Percentiles rank a stretch among this genome's conserved stretches.
Conservation (phyloP, 805 yeast genomes). For the Yarrowia yakushimensis region DNA sequence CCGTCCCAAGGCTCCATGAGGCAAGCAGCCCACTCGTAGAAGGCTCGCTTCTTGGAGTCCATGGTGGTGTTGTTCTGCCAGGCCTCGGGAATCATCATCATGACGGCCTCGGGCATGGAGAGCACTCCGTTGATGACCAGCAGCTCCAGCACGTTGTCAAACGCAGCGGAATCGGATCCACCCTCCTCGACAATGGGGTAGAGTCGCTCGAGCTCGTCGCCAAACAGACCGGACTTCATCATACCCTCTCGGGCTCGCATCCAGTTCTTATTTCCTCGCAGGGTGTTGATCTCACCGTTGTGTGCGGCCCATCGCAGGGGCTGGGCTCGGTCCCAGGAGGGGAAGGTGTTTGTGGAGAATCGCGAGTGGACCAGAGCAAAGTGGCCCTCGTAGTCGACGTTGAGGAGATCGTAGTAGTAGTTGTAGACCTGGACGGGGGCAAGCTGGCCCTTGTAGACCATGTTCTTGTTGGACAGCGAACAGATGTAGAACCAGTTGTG, state of each 20-base stretch:
- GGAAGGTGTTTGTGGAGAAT: conserved; percentile 96
- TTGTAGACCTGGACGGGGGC: conserved; percentile 95
- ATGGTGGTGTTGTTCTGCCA: conserved; percentile 85
- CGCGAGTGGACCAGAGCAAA: conserved; percentile 96
- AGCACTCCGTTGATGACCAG: conserved; percentile 87
- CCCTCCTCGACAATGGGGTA: conserved; percentile 98
- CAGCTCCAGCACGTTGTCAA: conserved; percentile 91
- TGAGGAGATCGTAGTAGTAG: conserved; percentile 87
- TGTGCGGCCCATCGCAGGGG: conserved; percentile 97
- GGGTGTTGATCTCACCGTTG: conserved; percentile 96
- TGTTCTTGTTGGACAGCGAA: conserved; percentile 81
- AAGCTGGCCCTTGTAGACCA: conserved; percentile 95
- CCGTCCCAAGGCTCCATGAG: conserved; percentile 99
- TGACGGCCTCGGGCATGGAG: conserved; percentile 93
- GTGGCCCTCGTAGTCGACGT: conserved; percentile 90
- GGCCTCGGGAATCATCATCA: conserved; percentile 96
- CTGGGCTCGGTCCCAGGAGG: conserved; percentile 99
- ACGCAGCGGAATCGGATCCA: conserved; percentile 97
- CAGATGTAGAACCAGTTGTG: conserved; percentile 98
- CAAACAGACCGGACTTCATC: conserved; percentile 81
- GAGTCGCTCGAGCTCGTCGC: conserved; percentile 83
- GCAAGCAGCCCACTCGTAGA: conserved; percentile 99
- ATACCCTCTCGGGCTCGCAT: conserved; percentile 98
- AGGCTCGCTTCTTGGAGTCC: conserved; percentile 90
- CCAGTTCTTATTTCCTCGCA: conserved; percentile 98